Base-by-base conservation (phyloP, 1,139 yeast species). In the Protomyces pachydermus region DNA sequence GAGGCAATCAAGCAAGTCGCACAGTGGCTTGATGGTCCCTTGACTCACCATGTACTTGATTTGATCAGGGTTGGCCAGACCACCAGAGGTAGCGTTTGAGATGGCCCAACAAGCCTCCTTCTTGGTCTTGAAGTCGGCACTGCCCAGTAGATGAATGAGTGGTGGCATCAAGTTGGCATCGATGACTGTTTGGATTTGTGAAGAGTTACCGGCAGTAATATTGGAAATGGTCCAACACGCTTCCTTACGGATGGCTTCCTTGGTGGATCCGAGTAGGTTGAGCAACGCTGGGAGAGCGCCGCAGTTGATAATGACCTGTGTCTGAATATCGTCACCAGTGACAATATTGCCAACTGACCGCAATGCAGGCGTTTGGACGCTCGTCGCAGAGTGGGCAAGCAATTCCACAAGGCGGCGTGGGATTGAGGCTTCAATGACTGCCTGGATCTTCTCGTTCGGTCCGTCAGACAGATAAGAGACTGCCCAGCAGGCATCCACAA, bases 101-200 rank as follows among this genome's bases (percentile, higher is more conserved):
- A 93, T 88, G 45, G 98, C 98, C 98, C 98, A 93, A 80, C 98
- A 91, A 10, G 98, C 98, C 79, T 93, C 98, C 78, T 93, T 93
- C 76, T 90, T 88, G 53, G 98, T 93, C 79, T 90, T 91, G 80
- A 90, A 91, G 74, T 93, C 98, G 68, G 96, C 97, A 66, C 83
- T 81, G 54, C 82, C 78, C 74, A 93, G 81, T 71, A 93, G 80
- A 75, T 91, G 86, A 72, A 93, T 86, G 69, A 95, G 84, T 68
- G 93, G 97, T 54, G 98, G 98, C 70, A 93, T 86, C 75, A 93
- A 82, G 79, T 93, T 93, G 68, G 93, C 87, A 75, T 91, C 97
- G 72, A 93, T 91, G 63, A 93, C 98, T 3, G 97, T 93, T 79
- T 93, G 97, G 72, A 93, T 91, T 80, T 93, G 98, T 69, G 88